A percentile compares a stretch with the other conserved stretches of the same genome.
Conservation (phyloP, 2,329 filamentous ascomycete genomes). For the Lecanicillium sp. region DNA sequence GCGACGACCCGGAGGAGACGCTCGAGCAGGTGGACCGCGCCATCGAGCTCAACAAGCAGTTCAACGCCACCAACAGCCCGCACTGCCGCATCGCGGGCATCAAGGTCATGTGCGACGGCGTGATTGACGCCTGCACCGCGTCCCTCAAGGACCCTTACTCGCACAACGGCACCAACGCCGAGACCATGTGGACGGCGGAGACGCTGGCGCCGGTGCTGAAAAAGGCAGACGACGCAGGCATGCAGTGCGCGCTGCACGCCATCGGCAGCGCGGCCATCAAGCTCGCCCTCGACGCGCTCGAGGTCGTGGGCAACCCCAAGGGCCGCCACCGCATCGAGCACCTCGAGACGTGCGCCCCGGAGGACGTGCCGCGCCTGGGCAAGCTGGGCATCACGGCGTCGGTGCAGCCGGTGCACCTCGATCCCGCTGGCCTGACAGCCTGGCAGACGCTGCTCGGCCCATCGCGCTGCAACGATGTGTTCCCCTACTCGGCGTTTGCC, state of each 20-base stretch:
- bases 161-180: conserved; percentile 30
- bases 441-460: conserved; percentile 52
- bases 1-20: conserved; percentile 22
- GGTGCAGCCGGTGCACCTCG: conserved; percentile 50
- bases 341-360: conserved; percentile 47
- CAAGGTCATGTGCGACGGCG: conserved; percentile 56
- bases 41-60: conserved; percentile 27
- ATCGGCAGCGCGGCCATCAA: conserved; percentile 34
- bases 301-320: conserved; percentile 28
- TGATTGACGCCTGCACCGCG: conserved; percentile 56
- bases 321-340: conserved; percentile 56
- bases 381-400: conserved; percentile 52
- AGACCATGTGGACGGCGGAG: conserved; percentile 45
- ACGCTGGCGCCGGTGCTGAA: conserved; percentile 47
- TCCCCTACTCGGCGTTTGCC: conserved; percentile 55
- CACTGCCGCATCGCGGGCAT: conserved; percentile 48
- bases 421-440: conserved; percentile 52
- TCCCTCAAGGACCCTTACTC: conserved; percentile 50
- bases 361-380: conserved; percentile 49
- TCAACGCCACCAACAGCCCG: conserved; percentile 21
- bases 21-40: conserved; percentile 35
- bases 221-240: conserved; percentile 39
- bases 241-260: conserved; percentile 35
- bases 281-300: conserved; percentile 48
- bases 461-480: conserved; percentile 48